Base-by-base conservation (phyloP, 78 protist species). In the Trichosphaerium sp. region DNA sequence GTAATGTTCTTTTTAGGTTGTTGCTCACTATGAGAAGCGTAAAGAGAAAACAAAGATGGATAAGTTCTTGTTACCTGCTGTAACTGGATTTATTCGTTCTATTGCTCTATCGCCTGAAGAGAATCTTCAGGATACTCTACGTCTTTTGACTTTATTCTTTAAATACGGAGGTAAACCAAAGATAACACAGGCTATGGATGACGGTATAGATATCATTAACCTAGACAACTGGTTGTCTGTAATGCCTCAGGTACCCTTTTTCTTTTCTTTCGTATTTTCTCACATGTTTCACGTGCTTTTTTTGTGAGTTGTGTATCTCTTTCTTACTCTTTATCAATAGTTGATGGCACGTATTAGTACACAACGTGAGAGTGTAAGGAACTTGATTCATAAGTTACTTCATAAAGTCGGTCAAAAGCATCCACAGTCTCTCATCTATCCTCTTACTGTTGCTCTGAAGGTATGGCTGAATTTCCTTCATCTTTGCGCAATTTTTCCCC, bases 341-440 rank as follows among this genome's bases (percentile, higher is more conserved):
- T 62, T 94, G 48, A 91, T 94, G 39, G 98, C 98, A 18, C 82
- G 95, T 21, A 82, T 97, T 47, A 83, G 90, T 81, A 75, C 90
- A 35, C 83, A 82, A 4, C 39, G 38, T 3, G 31, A 39, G 7
- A 51, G 65, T 8, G 87, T 92, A 26, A 66, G 92, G 3, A 35
- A 71, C 18, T 66, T 78, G 34, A 59, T 92, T 60, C 86, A 83
- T 62, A 56, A 77, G n/a, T 71, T 94, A 18, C 69, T 96, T 5
- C 18, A 55, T n/a, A 35, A 31, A 38, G 75, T 95, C 25, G 97
- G 95, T 40, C 60, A 71, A 54, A 72, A 52, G 66, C 99, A 97
- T 63, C 99, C 99, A 18, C 98, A 96, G 65, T 97, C 98, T 1
- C 82, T 97, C 26, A 74, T 96, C 31, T 97, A 93, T 83, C 99